These are phyloP conservation scores for Lepidium africanum DNA, from an alignment of 345 rosid genomes.

Conservation along the genomic window DNA sequence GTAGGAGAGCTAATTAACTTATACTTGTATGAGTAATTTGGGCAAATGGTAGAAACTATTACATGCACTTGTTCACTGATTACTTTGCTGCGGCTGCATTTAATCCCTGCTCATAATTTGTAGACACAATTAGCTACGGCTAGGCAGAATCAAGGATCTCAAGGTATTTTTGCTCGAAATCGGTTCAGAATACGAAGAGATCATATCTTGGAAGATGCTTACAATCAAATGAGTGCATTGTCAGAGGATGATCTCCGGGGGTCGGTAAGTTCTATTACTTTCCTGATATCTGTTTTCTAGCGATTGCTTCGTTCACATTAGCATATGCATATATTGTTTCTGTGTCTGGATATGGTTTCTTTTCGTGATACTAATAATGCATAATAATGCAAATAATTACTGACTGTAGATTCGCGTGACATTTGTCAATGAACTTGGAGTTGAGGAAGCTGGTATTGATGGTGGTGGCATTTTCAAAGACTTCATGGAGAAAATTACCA, in stretches of 20 bases:
- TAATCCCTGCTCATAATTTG: constrained; percentile 16
- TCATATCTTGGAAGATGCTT: constrained; percentile 97
- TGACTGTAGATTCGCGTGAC: constrained; percentile 80
- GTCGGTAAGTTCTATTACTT: constrained; percentile 41
- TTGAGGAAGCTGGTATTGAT: constrained; percentile 99
- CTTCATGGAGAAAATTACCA: constrained; percentile 96
- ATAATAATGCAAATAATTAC: constrained; percentile 9
- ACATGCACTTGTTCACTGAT: constrained; percentile 12
- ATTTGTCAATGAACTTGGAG: constrained; percentile 96
- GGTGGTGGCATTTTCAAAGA: constrained; percentile 99
- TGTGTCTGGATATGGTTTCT: constrained; percentile 4
- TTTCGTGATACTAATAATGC: constrained; percentile 15
- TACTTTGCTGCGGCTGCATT: constrained; percentile 6
- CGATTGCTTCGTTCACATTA: not conserved
- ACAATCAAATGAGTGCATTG: constrained; percentile 86
- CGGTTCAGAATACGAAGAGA: constrained; percentile 92
- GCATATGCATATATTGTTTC: not conserved
- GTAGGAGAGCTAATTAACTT: constrained; percentile 1
- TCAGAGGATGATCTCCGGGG: constrained; percentile 97
- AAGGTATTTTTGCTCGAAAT: constrained; percentile 67
- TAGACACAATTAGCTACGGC: constrained; percentile 72
- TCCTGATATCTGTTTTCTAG: not conserved
- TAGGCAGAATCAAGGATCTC: constrained; percentile 69
- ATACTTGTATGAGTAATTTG: not conserved
- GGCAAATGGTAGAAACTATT: not conserved